phyloP scores from a whole-genome alignment of 2,329 filamentous ascomycete genomes.

The Domatiomyces globalis region DNA sequence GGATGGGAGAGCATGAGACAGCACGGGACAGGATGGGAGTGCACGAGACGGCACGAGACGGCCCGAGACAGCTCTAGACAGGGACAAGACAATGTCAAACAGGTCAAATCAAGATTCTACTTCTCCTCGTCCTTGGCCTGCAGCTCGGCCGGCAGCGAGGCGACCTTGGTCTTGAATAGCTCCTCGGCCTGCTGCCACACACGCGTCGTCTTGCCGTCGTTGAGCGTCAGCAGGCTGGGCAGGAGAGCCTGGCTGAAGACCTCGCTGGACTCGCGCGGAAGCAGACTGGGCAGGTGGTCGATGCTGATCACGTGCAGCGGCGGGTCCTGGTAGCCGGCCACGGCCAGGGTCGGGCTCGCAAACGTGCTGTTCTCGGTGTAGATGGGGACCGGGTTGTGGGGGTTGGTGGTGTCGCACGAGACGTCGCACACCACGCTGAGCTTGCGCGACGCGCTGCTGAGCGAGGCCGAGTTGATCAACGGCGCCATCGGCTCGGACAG shows the following conservation, averaged over 20 bases:
- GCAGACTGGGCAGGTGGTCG: constrained; percentile 68
- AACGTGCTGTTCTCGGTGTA: constrained; percentile 80
- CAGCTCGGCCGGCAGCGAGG: constrained; percentile 43
- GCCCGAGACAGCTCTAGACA: not conserved
- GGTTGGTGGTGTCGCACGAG: constrained; percentile 30
- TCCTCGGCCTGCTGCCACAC: constrained; percentile 83
- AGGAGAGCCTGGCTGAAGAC: constrained; percentile 67
- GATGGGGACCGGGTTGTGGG: constrained; percentile 48
- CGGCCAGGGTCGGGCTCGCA: constrained; percentile 68
- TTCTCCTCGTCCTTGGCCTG: constrained; percentile 17
- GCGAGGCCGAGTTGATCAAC: constrained; percentile 59
- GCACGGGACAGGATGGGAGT: not conserved
- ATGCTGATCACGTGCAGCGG: constrained; percentile 72
- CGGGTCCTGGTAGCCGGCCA: constrained; percentile 45
- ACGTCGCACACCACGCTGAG: constrained; percentile 73
- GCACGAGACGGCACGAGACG: not conserved
- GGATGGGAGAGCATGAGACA: not conserved
- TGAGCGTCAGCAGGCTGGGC: constrained; percentile 61
- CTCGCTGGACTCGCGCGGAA: constrained; percentile 77
- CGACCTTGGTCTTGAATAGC: constrained; percentile 60
- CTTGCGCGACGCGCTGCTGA: constrained; percentile 39
- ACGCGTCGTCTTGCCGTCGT: constrained; percentile 52
- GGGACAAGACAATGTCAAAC: not conserved
- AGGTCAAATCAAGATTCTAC: not conserved
- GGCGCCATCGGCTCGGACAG: constrained; percentile 63